Evolutionary conservation across 352 stramenopile species (phyloP).

Genomic region (Blastocystis sp.): DNA sequence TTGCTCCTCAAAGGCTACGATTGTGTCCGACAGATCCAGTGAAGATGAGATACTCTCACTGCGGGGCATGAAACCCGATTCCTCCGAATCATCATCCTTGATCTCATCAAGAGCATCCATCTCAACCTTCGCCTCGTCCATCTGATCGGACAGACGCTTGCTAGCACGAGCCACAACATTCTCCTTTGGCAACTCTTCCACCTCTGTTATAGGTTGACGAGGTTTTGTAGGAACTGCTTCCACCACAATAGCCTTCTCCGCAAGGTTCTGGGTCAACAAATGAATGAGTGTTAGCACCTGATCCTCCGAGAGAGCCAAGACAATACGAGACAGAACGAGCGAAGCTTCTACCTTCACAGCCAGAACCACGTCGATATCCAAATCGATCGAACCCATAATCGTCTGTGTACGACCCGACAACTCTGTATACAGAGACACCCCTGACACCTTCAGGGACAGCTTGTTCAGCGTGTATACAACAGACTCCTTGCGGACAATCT

Average conservation of each 20-base stretch:
- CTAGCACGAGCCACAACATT: background rate
- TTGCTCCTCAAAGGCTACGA: slow-evolving; percentile 11
- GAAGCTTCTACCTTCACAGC: slow-evolving; percentile 38
- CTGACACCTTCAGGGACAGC: background rate
- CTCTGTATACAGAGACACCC: slow-evolving; percentile 16
- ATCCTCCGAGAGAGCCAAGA: slow-evolving; percentile 22
- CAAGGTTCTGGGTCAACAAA: slow-evolving; percentile 40
- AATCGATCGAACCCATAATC: slow-evolving; percentile 52
- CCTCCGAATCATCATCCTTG: background rate
- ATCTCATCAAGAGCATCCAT: background rate
- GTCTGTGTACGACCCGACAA: background rate
- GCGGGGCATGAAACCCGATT: slow-evolving; percentile 6
- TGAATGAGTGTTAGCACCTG: slow-evolving; percentile 46
- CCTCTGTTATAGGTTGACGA: background rate
- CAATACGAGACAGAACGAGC: slow-evolving; percentile 14
- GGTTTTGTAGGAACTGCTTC: background rate
- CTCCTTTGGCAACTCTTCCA: background rate
- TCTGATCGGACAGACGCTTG: slow-evolving; percentile 4
- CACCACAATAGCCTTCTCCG: slow-evolving; percentile 25
- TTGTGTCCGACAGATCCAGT: slow-evolving; percentile 11
- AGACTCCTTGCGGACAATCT: slow-evolving; percentile 1
- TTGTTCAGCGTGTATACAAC: slow-evolving; percentile 55
- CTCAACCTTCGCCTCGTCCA: slow-evolving; percentile 13
- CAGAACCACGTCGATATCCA: background rate
- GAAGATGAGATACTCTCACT: background rate